Conservation (phyloP, 192 early-diverging fungal genomes). For the Gryganskiella cystojenkinii region DNA sequence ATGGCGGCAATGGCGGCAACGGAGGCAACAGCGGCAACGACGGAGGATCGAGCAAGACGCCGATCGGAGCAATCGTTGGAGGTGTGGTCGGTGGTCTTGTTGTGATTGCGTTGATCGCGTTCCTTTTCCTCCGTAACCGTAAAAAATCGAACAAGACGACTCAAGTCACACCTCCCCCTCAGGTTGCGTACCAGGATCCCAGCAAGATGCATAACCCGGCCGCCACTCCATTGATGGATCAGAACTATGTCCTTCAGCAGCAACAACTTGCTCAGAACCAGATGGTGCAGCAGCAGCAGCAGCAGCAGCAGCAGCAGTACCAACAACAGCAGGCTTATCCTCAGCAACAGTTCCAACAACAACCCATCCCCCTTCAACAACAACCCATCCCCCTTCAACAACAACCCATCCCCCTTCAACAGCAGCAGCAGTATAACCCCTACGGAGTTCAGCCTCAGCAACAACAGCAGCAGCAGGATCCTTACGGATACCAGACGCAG, state of each 20-base stretch:
- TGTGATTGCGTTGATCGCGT: conserved; percentile 21
- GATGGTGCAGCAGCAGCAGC: conserved; percentile 8
- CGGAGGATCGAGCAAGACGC: not conserved
- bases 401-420: not conserved
- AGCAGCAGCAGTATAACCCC: not conserved
- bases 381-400: not conserved
- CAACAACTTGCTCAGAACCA: conserved; percentile 19
- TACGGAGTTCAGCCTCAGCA: not conserved
- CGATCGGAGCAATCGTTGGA: conserved; percentile 24
- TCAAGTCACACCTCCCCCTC: not conserved
- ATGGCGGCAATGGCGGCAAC: not conserved
- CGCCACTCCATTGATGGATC: conserved; percentile 7
- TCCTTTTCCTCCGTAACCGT: conserved; percentile 26
- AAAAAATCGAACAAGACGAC: not conserved
- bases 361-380: not conserved
- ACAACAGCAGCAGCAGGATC: not conserved
- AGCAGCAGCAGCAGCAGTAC: conserved; percentile 8
- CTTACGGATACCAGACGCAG: not conserved
- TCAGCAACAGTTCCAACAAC: conserved; percentile 2
- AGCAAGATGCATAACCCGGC: not conserved
- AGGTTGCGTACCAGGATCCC: not conserved
- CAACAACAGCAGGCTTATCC: conserved; percentile 4
- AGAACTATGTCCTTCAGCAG: conserved; percentile 16
- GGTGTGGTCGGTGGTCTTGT: conserved; percentile 37
- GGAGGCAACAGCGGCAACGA: not conserved